phyloP scores from a whole-genome alignment of 208 protist species.

The Wallacemonas sp. region DNA sequence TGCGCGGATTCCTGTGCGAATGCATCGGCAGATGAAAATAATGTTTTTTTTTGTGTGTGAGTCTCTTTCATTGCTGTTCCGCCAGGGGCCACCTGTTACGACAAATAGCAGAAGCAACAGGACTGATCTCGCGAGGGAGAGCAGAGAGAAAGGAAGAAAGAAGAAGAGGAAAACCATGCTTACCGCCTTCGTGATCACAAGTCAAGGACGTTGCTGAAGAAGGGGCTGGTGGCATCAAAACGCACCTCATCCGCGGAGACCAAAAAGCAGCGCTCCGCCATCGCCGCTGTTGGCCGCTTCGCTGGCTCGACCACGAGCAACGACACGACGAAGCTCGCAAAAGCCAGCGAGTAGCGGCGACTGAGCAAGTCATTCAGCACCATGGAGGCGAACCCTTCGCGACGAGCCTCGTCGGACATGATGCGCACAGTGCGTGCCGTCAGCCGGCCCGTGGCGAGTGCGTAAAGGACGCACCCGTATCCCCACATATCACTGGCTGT shows the following conservation, averaged over 20 bases:
- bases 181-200: slow-evolving; percentile 25
- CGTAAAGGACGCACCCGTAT: slow-evolving; percentile 85
- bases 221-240: slow-evolving; percentile 55
- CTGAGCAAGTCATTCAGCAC: slow-evolving; percentile 67
- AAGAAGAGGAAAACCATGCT: neutral
- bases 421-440: slow-evolving; percentile 51
- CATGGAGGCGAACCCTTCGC: slow-evolving; percentile 55
- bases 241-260: slow-evolving; percentile 36
- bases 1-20: too few relatives aligned
- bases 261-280: slow-evolving; percentile 54
- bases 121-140: too few relatives aligned
- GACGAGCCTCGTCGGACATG: slow-evolving; percentile 73
- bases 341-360: slow-evolving; percentile 56
- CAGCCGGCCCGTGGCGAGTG: slow-evolving; percentile 68
- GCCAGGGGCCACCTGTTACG: too few relatives aligned
- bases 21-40: too few relatives aligned
- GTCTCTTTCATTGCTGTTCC: too few relatives aligned
- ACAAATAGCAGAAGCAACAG: too few relatives aligned
- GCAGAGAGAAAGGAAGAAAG: slow-evolving; percentile 24
- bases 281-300: slow-evolving; percentile 64
- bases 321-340: slow-evolving; percentile 78
- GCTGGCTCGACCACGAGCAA: slow-evolving; percentile 62
- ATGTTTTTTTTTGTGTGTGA: too few relatives aligned
- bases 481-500: slow-evolving; percentile 85
- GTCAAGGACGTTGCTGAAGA: slow-evolving; percentile 76